Conservation (phyloP, 371 early-diverging fungal genomes). For the Mucor indicus region DNA sequence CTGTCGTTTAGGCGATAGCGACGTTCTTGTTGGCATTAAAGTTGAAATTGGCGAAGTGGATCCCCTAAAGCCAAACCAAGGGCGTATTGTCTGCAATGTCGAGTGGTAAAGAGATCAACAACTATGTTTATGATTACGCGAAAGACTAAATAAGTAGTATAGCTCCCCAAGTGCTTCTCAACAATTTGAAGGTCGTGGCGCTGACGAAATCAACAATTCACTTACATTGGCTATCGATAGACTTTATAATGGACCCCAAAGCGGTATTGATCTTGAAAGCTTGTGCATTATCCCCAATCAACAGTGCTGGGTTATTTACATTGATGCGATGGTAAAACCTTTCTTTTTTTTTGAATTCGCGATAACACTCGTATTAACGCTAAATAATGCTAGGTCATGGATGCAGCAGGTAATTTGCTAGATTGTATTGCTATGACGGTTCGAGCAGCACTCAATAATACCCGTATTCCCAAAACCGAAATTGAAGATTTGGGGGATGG, state of each 20-base stretch:
- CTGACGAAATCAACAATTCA: conserved; percentile 81
- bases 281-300: conserved; percentile 89
- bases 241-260: conserved; percentile 75
- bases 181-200: conserved; percentile 76
- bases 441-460: conserved; percentile 83
- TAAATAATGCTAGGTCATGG: conserved; percentile 82
- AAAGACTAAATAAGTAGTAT: conserved; percentile 2
- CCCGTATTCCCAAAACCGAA: conserved; percentile 79
- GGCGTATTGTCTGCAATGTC: conserved; percentile 79
- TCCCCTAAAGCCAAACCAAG: conserved; percentile 52
- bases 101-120: conserved; percentile 84
- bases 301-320: conserved; percentile 87
- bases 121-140: background rate
- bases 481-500: conserved; percentile 72
- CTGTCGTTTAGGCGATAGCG: conserved; percentile 76
- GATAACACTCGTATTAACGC: no score
- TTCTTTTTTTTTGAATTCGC: no score
- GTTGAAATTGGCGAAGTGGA: conserved; percentile 81
- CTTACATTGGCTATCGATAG: conserved; percentile 78
- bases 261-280: conserved; percentile 80
- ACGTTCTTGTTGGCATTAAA: conserved; percentile 91
- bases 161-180: conserved; percentile 80
- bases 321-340: conserved; percentile 83
- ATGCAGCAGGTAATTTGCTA: conserved; percentile 82
- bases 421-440: conserved; percentile 84